Evolutionary conservation across 768 basidiomycete species (phyloP).

Genomic region (Mycena indigotica): DNA sequence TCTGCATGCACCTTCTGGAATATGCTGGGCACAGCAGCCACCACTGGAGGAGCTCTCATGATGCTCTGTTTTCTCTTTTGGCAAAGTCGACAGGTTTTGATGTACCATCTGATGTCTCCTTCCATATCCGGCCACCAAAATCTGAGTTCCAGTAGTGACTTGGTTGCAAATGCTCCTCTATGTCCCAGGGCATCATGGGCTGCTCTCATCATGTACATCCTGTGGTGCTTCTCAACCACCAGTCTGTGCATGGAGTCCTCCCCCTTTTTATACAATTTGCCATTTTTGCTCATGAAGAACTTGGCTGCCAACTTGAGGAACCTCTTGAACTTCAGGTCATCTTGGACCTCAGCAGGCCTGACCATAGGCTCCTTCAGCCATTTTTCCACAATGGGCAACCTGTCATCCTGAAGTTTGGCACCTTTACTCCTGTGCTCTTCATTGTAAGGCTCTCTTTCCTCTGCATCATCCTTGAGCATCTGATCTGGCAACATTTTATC

Average conservation of each 20-base stretch:
- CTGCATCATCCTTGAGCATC: neutral
- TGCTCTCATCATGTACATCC: constrained; percentile 7
- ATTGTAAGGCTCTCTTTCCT: neutral
- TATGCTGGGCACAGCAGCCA: constrained; percentile 26
- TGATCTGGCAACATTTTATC: neutral
- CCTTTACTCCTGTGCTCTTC: neutral
- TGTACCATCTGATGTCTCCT: constrained; percentile 32
- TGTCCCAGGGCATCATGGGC: constrained; percentile 25
- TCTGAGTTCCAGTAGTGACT: constrained; percentile 3
- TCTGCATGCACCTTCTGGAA: constrained; percentile 33
- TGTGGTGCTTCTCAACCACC: neutral
- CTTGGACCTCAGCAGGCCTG: neutral
- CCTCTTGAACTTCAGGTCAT: neutral
- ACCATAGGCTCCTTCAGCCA: neutral
- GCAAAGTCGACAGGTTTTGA: constrained; percentile 36
- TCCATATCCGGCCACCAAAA: constrained; percentile 29
- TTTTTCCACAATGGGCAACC: neutral
- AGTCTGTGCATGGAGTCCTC: constrained; percentile 1
- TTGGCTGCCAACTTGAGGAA: neutral
- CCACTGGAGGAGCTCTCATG: constrained; percentile 30
- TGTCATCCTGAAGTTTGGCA: neutral
- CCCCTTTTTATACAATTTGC: neutral
- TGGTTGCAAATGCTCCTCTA: constrained; percentile 11
- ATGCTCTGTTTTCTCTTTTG: constrained; percentile 27
- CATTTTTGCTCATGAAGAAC: neutral